Conservation (phyloP, 768 basidiomycete species). For the Podaxis pistillaris region DNA sequence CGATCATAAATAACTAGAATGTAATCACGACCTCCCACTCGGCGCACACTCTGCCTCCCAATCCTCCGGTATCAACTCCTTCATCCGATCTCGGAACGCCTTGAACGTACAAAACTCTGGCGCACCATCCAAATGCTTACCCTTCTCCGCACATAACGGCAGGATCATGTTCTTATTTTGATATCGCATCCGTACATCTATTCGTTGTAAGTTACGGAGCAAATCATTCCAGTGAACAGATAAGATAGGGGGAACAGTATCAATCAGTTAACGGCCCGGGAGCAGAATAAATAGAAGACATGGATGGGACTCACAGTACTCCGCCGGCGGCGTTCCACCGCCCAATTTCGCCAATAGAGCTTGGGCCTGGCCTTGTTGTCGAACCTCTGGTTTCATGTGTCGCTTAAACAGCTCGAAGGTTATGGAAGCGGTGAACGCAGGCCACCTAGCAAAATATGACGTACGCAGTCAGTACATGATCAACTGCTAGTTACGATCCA, state of each 20-base stretch:
- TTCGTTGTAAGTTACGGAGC: neutral
- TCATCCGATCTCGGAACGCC: slow-evolving; percentile 61
- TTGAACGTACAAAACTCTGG: slow-evolving; percentile 74
- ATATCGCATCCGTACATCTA: slow-evolving; percentile 75
- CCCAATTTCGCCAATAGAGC: slow-evolving; percentile 38
- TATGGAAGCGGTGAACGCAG: slow-evolving; percentile 70
- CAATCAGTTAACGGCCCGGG: neutral
- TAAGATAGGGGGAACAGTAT: neutral
- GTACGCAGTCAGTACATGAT: neutral
- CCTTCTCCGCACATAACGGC: slow-evolving; percentile 62
- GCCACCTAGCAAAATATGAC: slow-evolving; percentile 50
- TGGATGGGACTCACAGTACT: slow-evolving; percentile 27
- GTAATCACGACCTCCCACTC: slow-evolving; percentile 19
- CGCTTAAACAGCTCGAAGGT: slow-evolving; percentile 73
- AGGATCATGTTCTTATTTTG: slow-evolving; percentile 64
- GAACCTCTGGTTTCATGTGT: neutral
- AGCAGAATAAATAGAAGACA: neutral
- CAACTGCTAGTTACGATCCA: neutral
- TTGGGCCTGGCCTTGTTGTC: slow-evolving; percentile 30
- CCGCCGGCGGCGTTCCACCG: slow-evolving; percentile 14
- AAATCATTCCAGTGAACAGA: neutral
- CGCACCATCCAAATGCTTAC: slow-evolving; percentile 64
- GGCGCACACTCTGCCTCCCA: slow-evolving; percentile 61
- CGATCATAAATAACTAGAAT: neutral
- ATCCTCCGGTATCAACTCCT: slow-evolving; percentile 62